phyloP scores from a whole-genome alignment of 129 eudicot genomes.

The Mikania micrantha region DNA sequence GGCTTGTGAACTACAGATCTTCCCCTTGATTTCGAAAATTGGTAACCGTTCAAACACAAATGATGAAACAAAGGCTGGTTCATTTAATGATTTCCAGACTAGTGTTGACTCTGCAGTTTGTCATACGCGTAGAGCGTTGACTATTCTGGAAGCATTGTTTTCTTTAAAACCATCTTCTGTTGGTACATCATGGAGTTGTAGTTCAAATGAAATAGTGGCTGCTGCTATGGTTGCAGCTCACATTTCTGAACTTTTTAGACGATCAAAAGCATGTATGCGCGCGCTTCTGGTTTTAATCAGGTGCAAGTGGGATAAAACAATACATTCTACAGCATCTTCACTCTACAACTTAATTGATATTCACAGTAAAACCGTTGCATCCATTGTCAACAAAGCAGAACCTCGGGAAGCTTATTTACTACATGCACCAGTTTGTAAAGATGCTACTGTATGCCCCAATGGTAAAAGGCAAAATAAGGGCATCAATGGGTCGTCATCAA shows the following conservation, averaged over 20 bases:
- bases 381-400: slow-evolving; percentile 92
- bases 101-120: slow-evolving; percentile 69
- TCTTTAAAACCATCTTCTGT: slow-evolving; percentile 88
- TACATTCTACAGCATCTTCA: slow-evolving; percentile 79
- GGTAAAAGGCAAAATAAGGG: slow-evolving; percentile 43
- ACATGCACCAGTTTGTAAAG: slow-evolving; percentile 48
- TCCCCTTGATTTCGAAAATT: slow-evolving; percentile 66
- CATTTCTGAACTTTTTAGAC: slow-evolving; percentile 80
- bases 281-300: slow-evolving; percentile 63
- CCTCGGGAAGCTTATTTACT: slow-evolving; percentile 80
- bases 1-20: slow-evolving; percentile 84
- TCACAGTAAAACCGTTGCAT: slow-evolving; percentile 89
- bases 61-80: slow-evolving; percentile 31
- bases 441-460: slow-evolving; percentile 29
- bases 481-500: slow-evolving; percentile 26
- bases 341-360: slow-evolving; percentile 73
- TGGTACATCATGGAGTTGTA: slow-evolving; percentile 91
- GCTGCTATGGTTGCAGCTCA: slow-evolving; percentile 99
- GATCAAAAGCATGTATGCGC: slow-evolving; percentile 86
- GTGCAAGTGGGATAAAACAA: slow-evolving; percentile 87
- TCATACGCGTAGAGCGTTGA: slow-evolving; percentile 75
- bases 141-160: slow-evolving; percentile 68
- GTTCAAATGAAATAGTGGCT: slow-evolving; percentile 96
- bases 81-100: slow-evolving; percentile 35
- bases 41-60: slow-evolving; percentile 33